Percentiles rank a stretch among this genome's conserved stretches.
Evolutionary conservation across 2,329 filamentous ascomycete genomes (phyloP).

Genomic region (Colletotrichum simmondsii): DNA sequence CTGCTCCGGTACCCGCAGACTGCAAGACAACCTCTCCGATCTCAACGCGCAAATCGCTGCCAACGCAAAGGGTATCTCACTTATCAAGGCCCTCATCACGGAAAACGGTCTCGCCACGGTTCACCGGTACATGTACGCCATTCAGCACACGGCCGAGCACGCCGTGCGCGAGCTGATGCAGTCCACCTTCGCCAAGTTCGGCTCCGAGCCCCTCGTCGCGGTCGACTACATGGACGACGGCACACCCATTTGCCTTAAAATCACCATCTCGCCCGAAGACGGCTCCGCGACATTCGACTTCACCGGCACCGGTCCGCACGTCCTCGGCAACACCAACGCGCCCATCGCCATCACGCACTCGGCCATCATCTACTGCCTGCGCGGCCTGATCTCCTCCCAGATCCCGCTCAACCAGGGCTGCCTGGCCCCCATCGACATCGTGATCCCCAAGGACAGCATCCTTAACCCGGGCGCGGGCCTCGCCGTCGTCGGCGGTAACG

Average conservation of each 20-base stretch:
- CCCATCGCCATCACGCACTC: constrained; percentile 45
- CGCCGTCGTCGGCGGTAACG: constrained; percentile 86
- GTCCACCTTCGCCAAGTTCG: constrained; percentile 66
- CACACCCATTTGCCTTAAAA: constrained; percentile 40
- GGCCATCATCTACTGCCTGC: constrained; percentile 72
- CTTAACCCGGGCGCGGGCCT: constrained; percentile 80
- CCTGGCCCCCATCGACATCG: constrained; percentile 78
- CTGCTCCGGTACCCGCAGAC: constrained; percentile 76
- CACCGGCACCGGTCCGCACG: constrained; percentile 63
- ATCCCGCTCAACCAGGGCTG: constrained; percentile 91
- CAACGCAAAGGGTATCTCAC: constrained; percentile 79
- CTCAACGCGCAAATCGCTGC: constrained; percentile 80
- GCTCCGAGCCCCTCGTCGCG: constrained; percentile 75
- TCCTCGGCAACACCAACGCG: constrained; percentile 44
- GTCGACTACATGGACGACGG: constrained; percentile 80
- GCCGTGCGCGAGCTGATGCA: constrained; percentile 32
- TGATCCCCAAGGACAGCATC: constrained; percentile 78
- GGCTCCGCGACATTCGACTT: constrained; percentile 74
- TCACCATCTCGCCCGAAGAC: constrained; percentile 66
- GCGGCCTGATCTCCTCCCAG: constrained; percentile 82
- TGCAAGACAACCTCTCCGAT: constrained; percentile 81
- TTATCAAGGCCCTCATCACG: constrained; percentile 79
- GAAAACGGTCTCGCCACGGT: constrained; percentile 84
- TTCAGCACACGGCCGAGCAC: constrained; percentile 33
- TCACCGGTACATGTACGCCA: constrained; percentile 35